Base-by-base conservation (phyloP, 2,329 filamentous ascomycete species). In the Aspergillus neotritici region DNA sequence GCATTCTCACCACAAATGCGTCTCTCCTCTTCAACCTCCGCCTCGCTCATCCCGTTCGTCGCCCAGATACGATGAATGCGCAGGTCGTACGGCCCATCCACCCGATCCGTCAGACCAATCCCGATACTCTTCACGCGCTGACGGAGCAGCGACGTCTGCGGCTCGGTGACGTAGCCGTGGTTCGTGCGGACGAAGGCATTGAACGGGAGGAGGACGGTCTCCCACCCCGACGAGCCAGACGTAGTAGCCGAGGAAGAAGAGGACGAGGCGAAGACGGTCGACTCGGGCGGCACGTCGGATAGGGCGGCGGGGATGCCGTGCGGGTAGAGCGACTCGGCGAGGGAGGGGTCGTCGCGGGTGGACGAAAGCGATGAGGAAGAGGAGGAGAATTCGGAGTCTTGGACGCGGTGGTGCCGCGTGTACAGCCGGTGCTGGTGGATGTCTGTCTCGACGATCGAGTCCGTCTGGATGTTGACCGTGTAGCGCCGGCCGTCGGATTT, bases 161-260 rank as follows among this genome's bases (percentile, higher is more conserved):
- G 93, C 70, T 97, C 90, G 4, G 96, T 83, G 1, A 94, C 87
- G 57, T 87, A 82, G 5, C 93, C 93, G 60, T 94, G 81, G 62
- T 96, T 97, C 11, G 93, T 98, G 50, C 93, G 78, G 46, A 98
- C 91, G 68, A 98, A 97, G 52, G 94, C 88, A 55, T 83, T 84
- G 78, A 90, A 93, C 49, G 85, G 86, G 51, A 98, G 84, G 36
- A 94, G 67, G n/a, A 96, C 79, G 2, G 93, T 96, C 74, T 98
- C 91, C 93, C 93, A 98, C 57, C 90, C 78, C 1, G 89, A 89
- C 0, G 86, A 83, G 7, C 80, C 79, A 58, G 83, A 84, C 7
- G 84, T 77, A 5, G 55, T 61, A 5, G 55, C 50, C 15, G 60
- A 51, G 12, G 58, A 55, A 13, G 63, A 54, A 16, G 60, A 51